Evolutionary conservation across 768 basidiomycete species (phyloP).

Genomic region (Chlorophyllum brunneum): DNA sequence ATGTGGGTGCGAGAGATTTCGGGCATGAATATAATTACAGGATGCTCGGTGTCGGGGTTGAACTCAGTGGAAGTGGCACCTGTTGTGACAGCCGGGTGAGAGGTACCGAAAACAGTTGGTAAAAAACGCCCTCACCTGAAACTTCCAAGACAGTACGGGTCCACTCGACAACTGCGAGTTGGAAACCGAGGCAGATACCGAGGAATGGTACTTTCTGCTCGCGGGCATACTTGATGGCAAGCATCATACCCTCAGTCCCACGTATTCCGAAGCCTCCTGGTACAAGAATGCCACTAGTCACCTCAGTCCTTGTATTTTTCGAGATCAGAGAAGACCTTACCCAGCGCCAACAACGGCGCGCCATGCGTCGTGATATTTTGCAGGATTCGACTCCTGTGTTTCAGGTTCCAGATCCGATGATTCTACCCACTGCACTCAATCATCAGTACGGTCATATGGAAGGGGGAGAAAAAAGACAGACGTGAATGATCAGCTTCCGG

Average conservation of each 20-base stretch:
- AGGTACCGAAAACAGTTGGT: too few relatives aligned
- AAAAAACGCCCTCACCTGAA: slow-evolving; percentile 48
- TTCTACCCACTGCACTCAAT: slow-evolving; percentile 79
- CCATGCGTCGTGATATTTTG: slow-evolving; percentile 95
- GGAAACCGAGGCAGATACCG: slow-evolving; percentile 97
- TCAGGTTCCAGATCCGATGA: slow-evolving; percentile 86
- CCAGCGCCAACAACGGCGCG: slow-evolving; percentile 84
- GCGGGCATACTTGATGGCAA: slow-evolving; percentile 96
- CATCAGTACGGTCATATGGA: neutral
- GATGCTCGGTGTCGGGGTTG: slow-evolving; percentile 51
- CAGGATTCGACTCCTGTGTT: slow-evolving; percentile 75
- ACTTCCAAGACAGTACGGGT: slow-evolving; percentile 79
- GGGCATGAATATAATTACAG: slow-evolving; percentile 95
- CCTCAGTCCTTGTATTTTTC: slow-evolving; percentile 1
- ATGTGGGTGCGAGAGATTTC: slow-evolving; percentile 97
- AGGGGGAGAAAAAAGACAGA: slow-evolving; percentile 29
- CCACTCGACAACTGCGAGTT: slow-evolving; percentile 95
- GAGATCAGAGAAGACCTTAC: slow-evolving; percentile 38
- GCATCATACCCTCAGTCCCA: slow-evolving; percentile 96
- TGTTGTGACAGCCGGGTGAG: slow-evolving; percentile 20
- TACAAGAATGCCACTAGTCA: slow-evolving; percentile 83
- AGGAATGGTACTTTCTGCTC: slow-evolving; percentile 94
- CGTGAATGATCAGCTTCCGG: slow-evolving; percentile 77
- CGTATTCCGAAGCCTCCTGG: slow-evolving; percentile 94
- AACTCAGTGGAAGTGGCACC: slow-evolving; percentile 90